Evolutionary conservation across 148 eudicot species (phyloP).

Genomic region (Euryodendron excelsum): DNA sequence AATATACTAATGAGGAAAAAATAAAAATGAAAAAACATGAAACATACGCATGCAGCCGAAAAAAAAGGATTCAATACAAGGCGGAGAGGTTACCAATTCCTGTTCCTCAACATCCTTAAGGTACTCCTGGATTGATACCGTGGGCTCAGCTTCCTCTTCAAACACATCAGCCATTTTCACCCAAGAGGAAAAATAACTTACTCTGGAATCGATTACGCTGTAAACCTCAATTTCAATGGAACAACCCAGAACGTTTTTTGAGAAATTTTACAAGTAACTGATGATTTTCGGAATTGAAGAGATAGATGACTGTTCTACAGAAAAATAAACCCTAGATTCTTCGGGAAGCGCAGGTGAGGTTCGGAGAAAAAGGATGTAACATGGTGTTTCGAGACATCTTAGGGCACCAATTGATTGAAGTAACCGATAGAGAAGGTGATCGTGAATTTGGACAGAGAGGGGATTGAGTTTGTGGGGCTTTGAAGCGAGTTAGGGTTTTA

Average conservation of each 20-base stretch:
- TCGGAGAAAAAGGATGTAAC: background rate
- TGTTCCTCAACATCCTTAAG: constrained; percentile 75
- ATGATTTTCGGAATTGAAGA: background rate
- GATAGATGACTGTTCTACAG: background rate
- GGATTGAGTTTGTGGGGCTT: background rate
- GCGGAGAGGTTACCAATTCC: constrained; percentile 54
- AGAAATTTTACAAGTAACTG: background rate
- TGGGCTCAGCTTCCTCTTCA: constrained; percentile 61
- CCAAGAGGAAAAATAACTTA: background rate
- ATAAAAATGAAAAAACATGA: background rate
- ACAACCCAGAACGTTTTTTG: background rate
- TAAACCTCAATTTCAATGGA: background rate
- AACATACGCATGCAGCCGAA: background rate
- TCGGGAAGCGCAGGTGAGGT: background rate
- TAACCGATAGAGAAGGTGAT: background rate
- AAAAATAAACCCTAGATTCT: constrained; percentile 16
- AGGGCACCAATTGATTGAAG: constrained; percentile 5
- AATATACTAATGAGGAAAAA: background rate
- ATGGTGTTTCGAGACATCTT: background rate
- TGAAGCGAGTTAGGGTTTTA: background rate
- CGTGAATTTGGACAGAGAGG: too few species aligned
- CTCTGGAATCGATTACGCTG: too few species aligned
- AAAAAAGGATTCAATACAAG: too few species aligned
- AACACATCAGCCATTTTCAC: constrained; percentile 60
- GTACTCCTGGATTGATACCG: constrained; percentile 67